Percentiles rank a stretch among this genome's conserved stretches.
phyloP scores from a whole-genome alignment of 176 grass and related monocot species.

The Elaeis guineensis region DNA sequence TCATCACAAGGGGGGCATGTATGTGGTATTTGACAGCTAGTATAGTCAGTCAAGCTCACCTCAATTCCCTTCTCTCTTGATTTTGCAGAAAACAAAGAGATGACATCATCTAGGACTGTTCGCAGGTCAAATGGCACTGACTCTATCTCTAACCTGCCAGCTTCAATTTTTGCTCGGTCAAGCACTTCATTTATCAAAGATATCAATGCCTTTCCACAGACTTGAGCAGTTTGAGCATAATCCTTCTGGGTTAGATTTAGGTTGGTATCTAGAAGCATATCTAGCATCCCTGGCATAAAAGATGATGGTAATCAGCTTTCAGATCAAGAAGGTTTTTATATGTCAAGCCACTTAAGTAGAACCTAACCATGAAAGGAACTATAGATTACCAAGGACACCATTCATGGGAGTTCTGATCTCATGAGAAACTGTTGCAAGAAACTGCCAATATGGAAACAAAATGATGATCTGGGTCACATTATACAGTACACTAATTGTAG shows the following conservation, averaged over 20 bases:
- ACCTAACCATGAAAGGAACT: background rate
- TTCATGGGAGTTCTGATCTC: conserved; percentile 99
- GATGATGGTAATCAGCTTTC: background rate
- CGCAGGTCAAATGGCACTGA: conserved; percentile 75
- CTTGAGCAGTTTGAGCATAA: conserved; percentile 89
- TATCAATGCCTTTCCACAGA: conserved; percentile 83
- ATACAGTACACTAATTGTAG: background rate
- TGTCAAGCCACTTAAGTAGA: background rate
- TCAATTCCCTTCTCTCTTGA: conserved; percentile 83
- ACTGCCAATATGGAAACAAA: conserved; percentile 45
- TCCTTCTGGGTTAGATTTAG: conserved; percentile 72
- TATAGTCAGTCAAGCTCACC: conserved; percentile 31
- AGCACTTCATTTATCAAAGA: conserved; percentile 95
- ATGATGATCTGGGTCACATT: conserved; percentile 17
- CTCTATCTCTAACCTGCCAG: conserved; percentile 74
- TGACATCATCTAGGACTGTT: conserved; percentile 80
- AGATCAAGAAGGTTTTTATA: too few relatives aligned
- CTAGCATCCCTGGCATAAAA: conserved; percentile 68
- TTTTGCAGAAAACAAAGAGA: conserved; percentile 71
- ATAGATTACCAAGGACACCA: conserved; percentile 71
- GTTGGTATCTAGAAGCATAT: conserved; percentile 87
- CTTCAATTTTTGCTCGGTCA: conserved; percentile 97
- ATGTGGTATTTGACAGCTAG: background rate
- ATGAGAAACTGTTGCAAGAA: conserved; percentile 98
- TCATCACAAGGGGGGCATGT: background rate